Percentiles rank a stretch among this genome's conserved stretches.
Evolutionary conservation across 108 stramenopile genomes (phyloP).

Genomic region (Cylindrotheca fusiformis): DNA sequence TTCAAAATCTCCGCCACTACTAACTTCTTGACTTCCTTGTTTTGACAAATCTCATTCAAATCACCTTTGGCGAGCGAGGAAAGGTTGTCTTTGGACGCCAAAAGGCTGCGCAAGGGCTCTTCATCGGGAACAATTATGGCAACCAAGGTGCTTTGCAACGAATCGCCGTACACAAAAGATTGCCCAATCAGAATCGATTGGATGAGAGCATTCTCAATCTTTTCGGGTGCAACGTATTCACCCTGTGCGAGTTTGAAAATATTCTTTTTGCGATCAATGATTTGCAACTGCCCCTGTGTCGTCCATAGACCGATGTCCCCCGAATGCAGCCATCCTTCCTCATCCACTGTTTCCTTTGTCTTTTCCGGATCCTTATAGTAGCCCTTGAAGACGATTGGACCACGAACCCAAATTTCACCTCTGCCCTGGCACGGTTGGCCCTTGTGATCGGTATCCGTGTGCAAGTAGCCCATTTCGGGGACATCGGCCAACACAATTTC

Average conservation of each 20-base stretch:
- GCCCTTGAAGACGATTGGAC: conserved; percentile 91
- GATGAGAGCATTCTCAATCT: conserved; percentile 92
- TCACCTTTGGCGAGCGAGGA: conserved; percentile 32
- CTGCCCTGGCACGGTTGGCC: conserved; percentile 82
- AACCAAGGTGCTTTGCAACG: conserved; percentile 83
- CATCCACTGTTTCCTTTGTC: conserved; percentile 88
- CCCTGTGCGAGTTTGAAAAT: conserved; percentile 97
- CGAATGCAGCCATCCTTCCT: conserved; percentile 94
- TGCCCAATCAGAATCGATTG: conserved; percentile 83
- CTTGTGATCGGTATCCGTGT: conserved; percentile 79
- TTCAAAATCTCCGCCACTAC: conserved; percentile 66
- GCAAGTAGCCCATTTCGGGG: conserved; percentile 93
- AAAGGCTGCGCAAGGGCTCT: conserved; percentile 71
- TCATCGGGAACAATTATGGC: conserved; percentile 93
- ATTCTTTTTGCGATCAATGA: conserved; percentile 98
- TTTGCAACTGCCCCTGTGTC: conserved; percentile 84
- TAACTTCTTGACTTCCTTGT: conserved; percentile 44
- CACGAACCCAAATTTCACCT: conserved; percentile 95
- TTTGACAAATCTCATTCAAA: conserved; percentile 74
- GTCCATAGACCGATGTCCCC: conserved; percentile 98
- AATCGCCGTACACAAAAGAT: conserved; percentile 94
- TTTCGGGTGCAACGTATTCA: conserved; percentile 94
- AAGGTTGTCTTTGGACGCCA: conserved; percentile 26
- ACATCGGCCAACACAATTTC: conserved; percentile 91
- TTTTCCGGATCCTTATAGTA: conserved; percentile 97